Conservation (phyloP, 495 filamentous ascomycete species). For the Aspergillus carlsbadensis region DNA sequence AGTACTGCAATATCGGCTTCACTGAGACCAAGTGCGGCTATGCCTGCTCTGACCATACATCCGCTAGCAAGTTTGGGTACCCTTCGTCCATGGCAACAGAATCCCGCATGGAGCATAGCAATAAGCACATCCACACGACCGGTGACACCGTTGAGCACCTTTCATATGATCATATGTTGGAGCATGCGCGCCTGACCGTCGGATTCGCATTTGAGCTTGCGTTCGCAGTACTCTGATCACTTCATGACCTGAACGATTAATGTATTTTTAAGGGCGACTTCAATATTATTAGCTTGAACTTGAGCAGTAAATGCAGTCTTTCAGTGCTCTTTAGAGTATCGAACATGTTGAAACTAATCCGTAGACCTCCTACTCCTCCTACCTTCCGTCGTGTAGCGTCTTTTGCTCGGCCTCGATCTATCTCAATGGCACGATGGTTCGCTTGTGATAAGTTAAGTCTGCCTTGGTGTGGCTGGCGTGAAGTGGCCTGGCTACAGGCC, state of each 20-base stretch:
- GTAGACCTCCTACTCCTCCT: too few species aligned
- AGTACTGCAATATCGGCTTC: constrained; percentile 90
- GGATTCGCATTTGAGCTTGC: constrained; percentile 87
- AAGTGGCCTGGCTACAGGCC: too few species aligned
- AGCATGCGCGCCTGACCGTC: constrained; percentile 91
- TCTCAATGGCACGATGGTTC: too few species aligned
- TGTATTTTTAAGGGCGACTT: not conserved
- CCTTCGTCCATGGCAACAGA: constrained; percentile 96
- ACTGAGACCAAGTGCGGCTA: constrained; percentile 95
- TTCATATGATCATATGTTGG: constrained; percentile 95
- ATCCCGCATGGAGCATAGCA: constrained; percentile 77
- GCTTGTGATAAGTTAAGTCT: too few species aligned
- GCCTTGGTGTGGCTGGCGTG: too few species aligned
- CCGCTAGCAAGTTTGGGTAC: constrained; percentile 94
- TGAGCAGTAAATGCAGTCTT: too few species aligned
- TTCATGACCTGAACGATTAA: not conserved
- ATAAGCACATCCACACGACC: constrained; percentile 87
- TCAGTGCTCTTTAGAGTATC: too few species aligned
- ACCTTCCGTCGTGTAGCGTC: too few species aligned
- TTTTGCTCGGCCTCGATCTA: too few species aligned
- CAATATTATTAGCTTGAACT: not conserved
- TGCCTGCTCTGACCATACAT: constrained; percentile 95
- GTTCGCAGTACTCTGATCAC: constrained; percentile 37
- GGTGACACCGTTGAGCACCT: constrained; percentile 86
- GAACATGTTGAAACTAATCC: too few species aligned